phyloP scores from a whole-genome alignment of 2,329 filamentous ascomycete species.

The Neodidymelliopsis sp. region DNA sequence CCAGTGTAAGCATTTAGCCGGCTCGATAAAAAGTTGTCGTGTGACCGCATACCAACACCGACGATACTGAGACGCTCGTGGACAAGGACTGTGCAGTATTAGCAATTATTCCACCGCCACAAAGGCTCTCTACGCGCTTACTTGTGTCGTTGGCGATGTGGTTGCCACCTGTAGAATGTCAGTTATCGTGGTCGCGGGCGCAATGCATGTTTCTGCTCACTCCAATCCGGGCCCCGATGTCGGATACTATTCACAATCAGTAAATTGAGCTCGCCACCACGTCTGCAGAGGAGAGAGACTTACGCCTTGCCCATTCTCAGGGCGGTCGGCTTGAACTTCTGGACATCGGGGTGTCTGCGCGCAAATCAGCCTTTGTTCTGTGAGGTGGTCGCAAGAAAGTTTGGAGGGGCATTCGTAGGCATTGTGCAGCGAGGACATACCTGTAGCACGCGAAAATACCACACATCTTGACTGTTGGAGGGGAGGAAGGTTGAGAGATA shows the following conservation, averaged over 20 bases:
- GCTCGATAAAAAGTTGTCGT: constrained; percentile 19
- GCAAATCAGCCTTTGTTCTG: constrained; percentile 39
- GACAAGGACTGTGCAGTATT: constrained; percentile 69
- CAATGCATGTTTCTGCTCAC: constrained; percentile 65
- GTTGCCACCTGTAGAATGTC: constrained; percentile 74
- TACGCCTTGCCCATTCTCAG: constrained; percentile 94
- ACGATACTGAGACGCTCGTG: constrained; percentile 98
- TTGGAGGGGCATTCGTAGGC: constrained; percentile 34
- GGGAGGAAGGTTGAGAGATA: constrained; percentile 11
- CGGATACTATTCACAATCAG: constrained; percentile 71
- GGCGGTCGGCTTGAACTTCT: constrained; percentile 94
- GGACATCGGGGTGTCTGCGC: constrained; percentile 83
- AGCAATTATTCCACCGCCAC: constrained; percentile 20
- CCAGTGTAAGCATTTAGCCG: constrained; percentile 28
- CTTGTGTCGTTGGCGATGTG: constrained; percentile 90
- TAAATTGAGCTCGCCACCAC: constrained; percentile 32
- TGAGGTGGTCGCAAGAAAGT: constrained; percentile 5
- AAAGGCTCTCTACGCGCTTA: constrained; percentile 52
- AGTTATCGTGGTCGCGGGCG: constrained; percentile 39
- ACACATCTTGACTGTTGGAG: constrained; percentile 73
- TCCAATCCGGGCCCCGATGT: constrained; percentile 98
- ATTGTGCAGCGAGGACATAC: constrained; percentile 56
- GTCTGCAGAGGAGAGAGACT: constrained; percentile 51
- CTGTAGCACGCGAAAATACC: constrained; percentile 95
- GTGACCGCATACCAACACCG: constrained; percentile 77